A percentile compares a stretch with the other conserved stretches of the same genome.
phyloP scores from a whole-genome alignment of 2,329 filamentous ascomycete genomes.

The Apiospora sp. region DNA sequence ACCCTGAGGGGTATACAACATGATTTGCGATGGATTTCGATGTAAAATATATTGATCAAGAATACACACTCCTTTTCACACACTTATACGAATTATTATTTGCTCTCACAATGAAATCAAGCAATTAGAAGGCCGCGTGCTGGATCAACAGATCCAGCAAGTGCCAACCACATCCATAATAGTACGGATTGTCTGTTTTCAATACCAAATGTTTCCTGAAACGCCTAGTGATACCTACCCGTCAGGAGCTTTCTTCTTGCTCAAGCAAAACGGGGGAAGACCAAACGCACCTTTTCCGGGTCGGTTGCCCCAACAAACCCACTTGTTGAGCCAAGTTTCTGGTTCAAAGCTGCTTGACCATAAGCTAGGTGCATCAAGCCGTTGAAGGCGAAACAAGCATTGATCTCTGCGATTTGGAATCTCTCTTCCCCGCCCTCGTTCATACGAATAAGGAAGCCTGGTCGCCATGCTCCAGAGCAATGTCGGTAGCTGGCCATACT shows the following conservation, averaged over 20 bases:
- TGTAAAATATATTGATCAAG: no score
- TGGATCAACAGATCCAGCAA: no score
- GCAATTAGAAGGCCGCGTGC: no score
- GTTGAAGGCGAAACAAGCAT: conserved; percentile 51
- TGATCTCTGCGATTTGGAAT: conserved; percentile 50
- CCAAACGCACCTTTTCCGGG: neutral
- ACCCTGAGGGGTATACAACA: no score
- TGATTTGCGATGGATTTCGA: no score
- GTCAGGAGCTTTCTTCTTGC: neutral
- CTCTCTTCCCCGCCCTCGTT: conserved; percentile 33
- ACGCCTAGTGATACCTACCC: neutral
- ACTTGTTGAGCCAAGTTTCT: conserved; percentile 40
- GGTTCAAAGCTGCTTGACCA: conserved; percentile 41
- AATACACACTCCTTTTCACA: no score
- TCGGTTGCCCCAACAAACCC: neutral
- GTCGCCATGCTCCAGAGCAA: neutral
- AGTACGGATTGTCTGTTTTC: no score
- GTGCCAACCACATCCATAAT: no score
- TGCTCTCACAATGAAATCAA: no score
- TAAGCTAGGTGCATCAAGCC: conserved; percentile 43
- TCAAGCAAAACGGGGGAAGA: neutral
- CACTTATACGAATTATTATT: no score
- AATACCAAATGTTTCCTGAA: neutral
- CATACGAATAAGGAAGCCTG: conserved; percentile 49
- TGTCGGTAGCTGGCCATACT: neutral